phyloP scores from a whole-genome alignment of 208 protist genomes.

The Leishmania braziliensis region DNA sequence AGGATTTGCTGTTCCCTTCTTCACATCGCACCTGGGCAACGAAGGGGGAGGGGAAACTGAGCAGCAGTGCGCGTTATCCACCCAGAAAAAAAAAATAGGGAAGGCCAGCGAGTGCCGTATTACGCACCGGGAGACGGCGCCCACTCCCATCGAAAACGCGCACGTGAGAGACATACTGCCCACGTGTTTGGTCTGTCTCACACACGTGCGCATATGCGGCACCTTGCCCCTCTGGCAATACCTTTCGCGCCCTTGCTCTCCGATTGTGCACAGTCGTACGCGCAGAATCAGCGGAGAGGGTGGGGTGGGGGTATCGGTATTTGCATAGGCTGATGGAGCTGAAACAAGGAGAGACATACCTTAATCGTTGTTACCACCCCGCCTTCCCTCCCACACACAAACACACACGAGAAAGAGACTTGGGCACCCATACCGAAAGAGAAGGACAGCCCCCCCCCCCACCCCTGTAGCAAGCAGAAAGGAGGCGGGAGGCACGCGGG shows the following conservation, averaged over 20 bases:
- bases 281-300: neutral
- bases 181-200: neutral
- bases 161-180: neutral
- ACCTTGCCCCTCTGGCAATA: neutral
- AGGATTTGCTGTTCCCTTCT: neutral
- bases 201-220: neutral
- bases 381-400: neutral
- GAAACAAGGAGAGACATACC: neutral
- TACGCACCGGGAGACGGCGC: neutral
- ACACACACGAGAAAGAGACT: neutral
- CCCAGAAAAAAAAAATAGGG: neutral
- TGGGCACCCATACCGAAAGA: neutral
- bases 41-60: neutral
- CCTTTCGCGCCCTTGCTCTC: neutral
- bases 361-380: neutral
- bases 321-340: neutral
- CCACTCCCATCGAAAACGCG: neutral
- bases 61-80: neutral
- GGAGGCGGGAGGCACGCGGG: neutral
- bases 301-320: neutral
- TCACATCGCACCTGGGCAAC: neutral
- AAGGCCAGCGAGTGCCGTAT: neutral
- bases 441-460: neutral
- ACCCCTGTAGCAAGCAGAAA: neutral
- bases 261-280: neutral